Base-by-base conservation (phyloP, 345 rosid genomes). In the Barbarea vulgaris region DNA sequence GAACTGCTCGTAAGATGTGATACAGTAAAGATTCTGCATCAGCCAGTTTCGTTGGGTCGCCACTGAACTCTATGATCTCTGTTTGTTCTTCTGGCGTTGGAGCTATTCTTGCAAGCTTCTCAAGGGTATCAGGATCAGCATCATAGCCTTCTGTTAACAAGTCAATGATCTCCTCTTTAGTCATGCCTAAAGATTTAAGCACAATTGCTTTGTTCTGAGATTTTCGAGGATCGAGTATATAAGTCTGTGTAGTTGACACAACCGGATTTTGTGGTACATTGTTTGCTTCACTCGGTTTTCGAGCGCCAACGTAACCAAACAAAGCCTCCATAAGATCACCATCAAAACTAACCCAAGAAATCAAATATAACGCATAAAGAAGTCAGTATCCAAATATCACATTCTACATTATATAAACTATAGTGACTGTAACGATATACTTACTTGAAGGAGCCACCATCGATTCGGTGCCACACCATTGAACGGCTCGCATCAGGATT, bases 311-410 rank as follows among this genome's bases (percentile, higher is more conserved):
- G 27, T 69, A 85, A 53, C 98, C 97, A 64, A 94, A 94, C 9
- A 94, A 80, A 47, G 94, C 95, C 82, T 94, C 97, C 98, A 91
- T 91, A 28, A 90, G 89, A 77, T 91, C 90, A 69, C 79, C 91
- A 75, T 94, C 96, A 75, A 90, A 74, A 81, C 98, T 89, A 86
- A 52, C 17, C 64, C 28, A 71, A 66, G 15, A 66, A 65, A 72
- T 18, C 56, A 5, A 70, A 46, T n/a, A 57, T 1, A 47, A 12
- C 0, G 0, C 50, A 56, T 64, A 24, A 64, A 64, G 36, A 61
- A 62, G 7, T 55, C 50, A 60, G 13, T 10, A 41, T 61, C 39
- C 24, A 3, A 21, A 73, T 31, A 12, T 69, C 33, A 53, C 8
- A 17, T 47, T 70, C 41, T 28, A 71, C 17, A 55, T 64, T 64